Conservation (phyloP, 768 basidiomycete genomes). For the Tricholoma saponaceum region DNA sequence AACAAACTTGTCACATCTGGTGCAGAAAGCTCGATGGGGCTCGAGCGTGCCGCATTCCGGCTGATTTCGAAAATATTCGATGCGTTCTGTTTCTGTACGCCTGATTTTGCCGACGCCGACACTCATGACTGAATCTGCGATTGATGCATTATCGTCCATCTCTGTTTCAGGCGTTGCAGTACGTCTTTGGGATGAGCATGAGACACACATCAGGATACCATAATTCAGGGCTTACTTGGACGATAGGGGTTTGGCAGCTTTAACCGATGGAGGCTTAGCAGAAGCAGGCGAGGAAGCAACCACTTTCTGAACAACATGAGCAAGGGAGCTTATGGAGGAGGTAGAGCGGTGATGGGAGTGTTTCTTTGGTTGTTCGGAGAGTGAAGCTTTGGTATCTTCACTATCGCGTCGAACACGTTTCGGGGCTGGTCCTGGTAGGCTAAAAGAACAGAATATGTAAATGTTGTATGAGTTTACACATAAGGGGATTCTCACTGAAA, state of each 20-base stretch:
- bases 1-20: constrained; percentile 52
- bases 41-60: constrained; percentile 54
- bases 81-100: constrained; percentile 58
- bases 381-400: constrained; percentile 9
- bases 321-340: constrained; percentile 29
- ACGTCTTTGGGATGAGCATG: constrained; percentile 14
- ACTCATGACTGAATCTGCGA: constrained; percentile 49
- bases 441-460: constrained; percentile 4
- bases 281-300: constrained; percentile 12
- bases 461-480: not conserved
- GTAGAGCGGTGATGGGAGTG: constrained; percentile 17
- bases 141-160: constrained; percentile 45
- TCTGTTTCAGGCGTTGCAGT: constrained; percentile 32
- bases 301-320: constrained; percentile 19
- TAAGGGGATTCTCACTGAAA: constrained; percentile 13
- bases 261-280: constrained; percentile 14
- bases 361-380: constrained; percentile 20
- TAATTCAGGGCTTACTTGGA: constrained; percentile 18
- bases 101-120: constrained; percentile 32
- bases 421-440: constrained; percentile 24
- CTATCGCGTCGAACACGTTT: constrained; percentile 20
- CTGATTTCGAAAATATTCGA: constrained; percentile 61
- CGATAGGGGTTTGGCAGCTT: constrained; percentile 18
- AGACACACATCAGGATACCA: not conserved
- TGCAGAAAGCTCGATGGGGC: constrained; percentile 55